phyloP scores from a whole-genome alignment of 192 early-diverging fungal genomes.

The Gaertneriomyces semiglobifer region DNA sequence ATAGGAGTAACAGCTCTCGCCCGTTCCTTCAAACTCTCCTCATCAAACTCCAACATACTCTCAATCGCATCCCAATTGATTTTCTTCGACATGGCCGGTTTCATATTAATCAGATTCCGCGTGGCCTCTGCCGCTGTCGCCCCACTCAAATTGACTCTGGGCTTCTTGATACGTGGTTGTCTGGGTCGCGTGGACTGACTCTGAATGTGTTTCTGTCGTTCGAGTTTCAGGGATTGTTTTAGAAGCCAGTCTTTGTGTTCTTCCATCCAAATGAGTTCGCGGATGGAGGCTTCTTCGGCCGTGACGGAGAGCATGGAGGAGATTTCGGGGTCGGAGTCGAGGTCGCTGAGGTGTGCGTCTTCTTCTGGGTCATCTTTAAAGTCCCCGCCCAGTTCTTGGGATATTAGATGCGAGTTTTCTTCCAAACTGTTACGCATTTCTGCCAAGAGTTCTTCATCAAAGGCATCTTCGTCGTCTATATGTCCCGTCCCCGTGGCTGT shows the following conservation, averaged over 20 bases:
- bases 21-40: slow-evolving; percentile 8
- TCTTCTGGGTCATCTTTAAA: slow-evolving; percentile 11
- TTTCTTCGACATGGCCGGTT: slow-evolving; percentile 76
- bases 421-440: slow-evolving; percentile 3
- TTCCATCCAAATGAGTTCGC: slow-evolving; percentile 80
- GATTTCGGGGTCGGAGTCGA: slow-evolving; percentile 52
- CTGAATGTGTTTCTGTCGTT: not conserved
- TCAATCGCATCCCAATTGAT: slow-evolving; percentile 84
- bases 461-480: too few species aligned
- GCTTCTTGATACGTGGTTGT: slow-evolving; percentile 1
- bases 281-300: slow-evolving; percentile 73
- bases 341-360: slow-evolving; percentile 35
- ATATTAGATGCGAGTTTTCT: not conserved
- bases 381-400: not conserved
- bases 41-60: slow-evolving; percentile 37
- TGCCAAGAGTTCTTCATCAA: not conserved
- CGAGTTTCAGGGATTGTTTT: slow-evolving; percentile 32
- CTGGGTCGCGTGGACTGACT: not conserved
- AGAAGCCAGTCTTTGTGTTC: slow-evolving; percentile 83
- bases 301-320: slow-evolving; percentile 53
- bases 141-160: not conserved
- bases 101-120: slow-evolving; percentile 65
- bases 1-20: not conserved
- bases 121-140: slow-evolving; percentile 60
- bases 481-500: too few species aligned